phyloP scores from a whole-genome alignment of 106 monocot genomes.

The Acorus calamus region DNA sequence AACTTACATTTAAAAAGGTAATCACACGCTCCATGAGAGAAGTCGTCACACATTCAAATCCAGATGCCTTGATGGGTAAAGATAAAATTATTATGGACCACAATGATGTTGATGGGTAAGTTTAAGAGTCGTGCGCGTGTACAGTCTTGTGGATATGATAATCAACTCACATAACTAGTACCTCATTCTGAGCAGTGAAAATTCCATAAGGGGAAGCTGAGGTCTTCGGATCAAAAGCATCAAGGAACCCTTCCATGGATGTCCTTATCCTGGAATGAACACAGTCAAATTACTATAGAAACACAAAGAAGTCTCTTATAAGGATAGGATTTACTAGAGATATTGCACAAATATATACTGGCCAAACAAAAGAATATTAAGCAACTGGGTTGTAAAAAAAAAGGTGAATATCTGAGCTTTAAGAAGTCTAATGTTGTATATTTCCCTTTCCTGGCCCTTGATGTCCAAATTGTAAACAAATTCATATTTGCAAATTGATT shows the following conservation, averaged over 20 bases:
- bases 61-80: conserved; percentile 42
- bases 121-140: too few species aligned
- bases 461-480: too few species aligned
- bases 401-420: not conserved
- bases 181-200: conserved; percentile 64
- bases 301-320: too few species aligned
- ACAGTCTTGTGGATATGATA: too few species aligned
- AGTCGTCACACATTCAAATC: conserved; percentile 81
- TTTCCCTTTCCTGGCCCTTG: too few species aligned
- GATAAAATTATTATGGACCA: not conserved
- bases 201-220: conserved; percentile 60
- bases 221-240: conserved; percentile 65
- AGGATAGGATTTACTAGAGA: too few species aligned
- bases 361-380: not conserved
- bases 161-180: conserved; percentile 10
- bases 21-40: conserved; percentile 77
- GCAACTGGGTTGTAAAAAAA: not conserved
- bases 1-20: conserved; percentile 75
- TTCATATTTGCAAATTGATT: too few species aligned
- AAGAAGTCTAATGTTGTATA: too few species aligned
- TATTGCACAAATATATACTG: too few species aligned
- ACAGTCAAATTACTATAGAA: not conserved
- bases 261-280: conserved; percentile 59
- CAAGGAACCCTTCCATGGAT: conserved; percentile 77
- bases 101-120: too few species aligned